Base-by-base conservation (phyloP, 441 rosid species). In the Melastoma candidum region DNA sequence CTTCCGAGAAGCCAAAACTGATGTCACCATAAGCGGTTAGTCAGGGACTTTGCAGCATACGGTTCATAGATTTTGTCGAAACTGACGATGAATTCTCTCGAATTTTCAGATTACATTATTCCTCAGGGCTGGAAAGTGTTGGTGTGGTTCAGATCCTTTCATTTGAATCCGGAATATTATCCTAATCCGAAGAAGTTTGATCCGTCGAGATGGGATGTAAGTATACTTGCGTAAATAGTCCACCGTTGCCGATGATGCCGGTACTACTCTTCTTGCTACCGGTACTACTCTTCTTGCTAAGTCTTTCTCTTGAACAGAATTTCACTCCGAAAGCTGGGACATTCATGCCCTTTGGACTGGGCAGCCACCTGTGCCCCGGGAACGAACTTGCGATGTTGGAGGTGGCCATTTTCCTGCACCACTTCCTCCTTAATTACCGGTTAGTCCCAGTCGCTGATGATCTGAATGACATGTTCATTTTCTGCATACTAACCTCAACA, bases 41-140 rank as follows among this genome's bases (percentile, higher is more conserved):
- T 47, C 22, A 17, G 22, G 22, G 22, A 17, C 22, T 17, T 17
- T 17, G 22, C 22, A 17, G 22, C 22, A 17, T 17, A 17, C 22
- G 22, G 22, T 17, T 17, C 22, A 17, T 17, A 17, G 22, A 17
- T 17, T 29, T 29, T 29, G 36, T 1, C 0, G 36, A 29, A 29
- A 29, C 36, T 29, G 36, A 29, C 3, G 36, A 17, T 17, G 36
- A 3, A 29, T 29, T 29, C 36, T 7, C 36, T 29, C 36, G 36
- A 29, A n/a, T 36, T 50, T 54, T 4, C 59, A 63, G 68, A 61
- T 25, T 68, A 59, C 27, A 27, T 55, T 10, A 59, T 66, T 54
- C 74, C 74, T 9, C 65, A 66, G 58, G 74, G 71, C n/a, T 70
- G 71, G 71, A 70, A 66, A 46, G 65, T 63, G 48, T 46, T 70